Conservation (phyloP, 1,284 basidiomycete genomes). For the Ceratobasidium sp. region DNA sequence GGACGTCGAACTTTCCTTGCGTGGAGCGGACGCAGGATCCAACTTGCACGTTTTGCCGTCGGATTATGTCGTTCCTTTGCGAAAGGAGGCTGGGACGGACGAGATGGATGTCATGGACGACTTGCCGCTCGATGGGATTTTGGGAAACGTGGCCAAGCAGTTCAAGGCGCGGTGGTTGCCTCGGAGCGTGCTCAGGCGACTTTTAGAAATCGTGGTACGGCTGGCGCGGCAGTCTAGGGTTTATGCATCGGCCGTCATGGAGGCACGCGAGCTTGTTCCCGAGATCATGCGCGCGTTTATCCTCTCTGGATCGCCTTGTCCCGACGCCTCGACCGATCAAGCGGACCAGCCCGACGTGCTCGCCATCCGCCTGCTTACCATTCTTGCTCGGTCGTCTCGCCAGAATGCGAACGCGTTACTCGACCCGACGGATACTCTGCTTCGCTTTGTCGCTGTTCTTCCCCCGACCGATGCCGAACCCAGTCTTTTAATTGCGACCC, state of each 20-base stretch:
- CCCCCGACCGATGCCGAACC: slow-evolving; percentile 65
- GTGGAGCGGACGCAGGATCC: background rate
- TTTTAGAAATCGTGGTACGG: slow-evolving; percentile 73
- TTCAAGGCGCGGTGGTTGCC: slow-evolving; percentile 57
- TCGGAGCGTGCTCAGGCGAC: slow-evolving; percentile 65
- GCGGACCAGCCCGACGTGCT: slow-evolving; percentile 58
- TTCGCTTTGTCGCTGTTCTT: slow-evolving; percentile 79
- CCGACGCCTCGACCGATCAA: slow-evolving; percentile 52
- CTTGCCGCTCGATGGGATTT: slow-evolving; percentile 20
- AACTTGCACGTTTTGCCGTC: slow-evolving; percentile 43
- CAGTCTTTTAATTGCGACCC: slow-evolving; percentile 67
- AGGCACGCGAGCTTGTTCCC: slow-evolving; percentile 67
- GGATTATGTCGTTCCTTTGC: slow-evolving; percentile 32
- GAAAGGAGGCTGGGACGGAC: slow-evolving; percentile 4
- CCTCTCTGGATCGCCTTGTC: slow-evolving; percentile 64
- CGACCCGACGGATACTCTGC: slow-evolving; percentile 70
- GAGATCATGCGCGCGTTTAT: slow-evolving; percentile 61
- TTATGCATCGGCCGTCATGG: slow-evolving; percentile 67
- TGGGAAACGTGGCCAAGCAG: slow-evolving; percentile 21
- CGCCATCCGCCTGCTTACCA: slow-evolving; percentile 71
- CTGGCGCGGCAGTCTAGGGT: slow-evolving; percentile 69
- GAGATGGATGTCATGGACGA: slow-evolving; percentile 50
- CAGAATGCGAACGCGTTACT: slow-evolving; percentile 71
- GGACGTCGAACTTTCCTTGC: slow-evolving; percentile 63
- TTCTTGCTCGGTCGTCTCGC: slow-evolving; percentile 74